phyloP scores from a whole-genome alignment of 1,284 basidiomycete species.

The Erythrobasidium hasegawianum region DNA sequence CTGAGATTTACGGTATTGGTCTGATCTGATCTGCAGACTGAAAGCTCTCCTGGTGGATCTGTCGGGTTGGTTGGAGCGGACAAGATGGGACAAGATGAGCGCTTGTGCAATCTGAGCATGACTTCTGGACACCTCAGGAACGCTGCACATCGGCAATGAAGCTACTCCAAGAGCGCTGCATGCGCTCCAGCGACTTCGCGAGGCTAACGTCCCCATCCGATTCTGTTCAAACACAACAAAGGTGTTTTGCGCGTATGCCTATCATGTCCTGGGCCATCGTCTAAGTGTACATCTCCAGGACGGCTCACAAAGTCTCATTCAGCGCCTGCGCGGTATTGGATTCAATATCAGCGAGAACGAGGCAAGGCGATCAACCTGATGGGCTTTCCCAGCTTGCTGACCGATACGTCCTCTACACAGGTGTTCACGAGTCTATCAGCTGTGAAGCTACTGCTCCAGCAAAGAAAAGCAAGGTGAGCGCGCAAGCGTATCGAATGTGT shows the following conservation, averaged over 20 bases:
- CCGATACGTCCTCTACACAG: slow-evolving; percentile 3
- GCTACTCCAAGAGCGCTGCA: slow-evolving; percentile 56
- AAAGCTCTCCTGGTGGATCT: slow-evolving; percentile 62
- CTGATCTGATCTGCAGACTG: too few relatives aligned
- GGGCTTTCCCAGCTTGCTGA: neutral
- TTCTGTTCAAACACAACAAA: slow-evolving; percentile 58
- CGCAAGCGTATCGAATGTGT: neutral
- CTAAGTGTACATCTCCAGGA: neutral
- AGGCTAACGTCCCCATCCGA: slow-evolving; percentile 56
- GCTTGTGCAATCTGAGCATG: neutral
- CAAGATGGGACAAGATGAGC: neutral
- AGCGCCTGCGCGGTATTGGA: slow-evolving; percentile 55
- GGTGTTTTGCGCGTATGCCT: slow-evolving; percentile 53
- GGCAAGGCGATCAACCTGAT: slow-evolving; percentile 47
- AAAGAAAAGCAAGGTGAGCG: slow-evolving; percentile 53
- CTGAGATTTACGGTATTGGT: too few relatives aligned
- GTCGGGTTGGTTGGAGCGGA: slow-evolving; percentile 46
- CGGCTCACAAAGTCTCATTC: slow-evolving; percentile 46
- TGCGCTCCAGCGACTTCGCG: slow-evolving; percentile 56
- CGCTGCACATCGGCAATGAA: slow-evolving; percentile 58
- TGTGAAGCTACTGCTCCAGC: slow-evolving; percentile 54
- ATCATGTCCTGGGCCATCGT: too few relatives aligned
- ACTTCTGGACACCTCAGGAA: slow-evolving; percentile 53
- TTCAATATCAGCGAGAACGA: slow-evolving; percentile 55
- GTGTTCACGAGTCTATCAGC: slow-evolving; percentile 61